These are phyloP conservation scores for Sugiyamaella floridensis DNA, from an alignment of 805 yeast genomes.

Conservation along the genomic window DNA sequence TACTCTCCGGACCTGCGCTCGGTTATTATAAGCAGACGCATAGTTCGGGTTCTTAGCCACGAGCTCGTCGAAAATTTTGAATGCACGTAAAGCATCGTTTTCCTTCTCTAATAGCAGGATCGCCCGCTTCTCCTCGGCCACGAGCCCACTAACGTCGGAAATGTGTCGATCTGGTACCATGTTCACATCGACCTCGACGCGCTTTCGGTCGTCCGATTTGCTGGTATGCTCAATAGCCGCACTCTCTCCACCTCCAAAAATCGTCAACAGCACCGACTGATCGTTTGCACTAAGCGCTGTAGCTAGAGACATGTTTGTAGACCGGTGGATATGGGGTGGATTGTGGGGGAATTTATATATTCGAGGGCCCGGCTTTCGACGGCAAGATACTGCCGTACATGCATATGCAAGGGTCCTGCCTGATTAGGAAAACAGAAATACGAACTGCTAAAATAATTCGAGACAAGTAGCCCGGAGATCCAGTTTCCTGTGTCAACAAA, in stretches of 20 bases:
- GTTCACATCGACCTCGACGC: slow-evolving; percentile 16
- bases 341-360: background rate
- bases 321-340: background rate
- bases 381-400: background rate
- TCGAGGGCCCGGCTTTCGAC: background rate
- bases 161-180: slow-evolving; percentile 24
- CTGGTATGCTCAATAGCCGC: slow-evolving; percentile 8
- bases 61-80: slow-evolving; percentile 17
- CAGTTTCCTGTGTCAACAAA: too few relatives aligned
- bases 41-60: slow-evolving; percentile 24
- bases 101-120: slow-evolving; percentile 14
- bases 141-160: slow-evolving; percentile 15
- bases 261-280: slow-evolving; percentile 10
- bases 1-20: slow-evolving; percentile 26
- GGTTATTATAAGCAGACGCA: slow-evolving; percentile 31
- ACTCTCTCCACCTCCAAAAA: slow-evolving; percentile 12
- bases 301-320: slow-evolving; percentile 8
- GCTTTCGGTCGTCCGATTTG: background rate
- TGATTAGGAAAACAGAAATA: background rate
- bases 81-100: slow-evolving; percentile 12
- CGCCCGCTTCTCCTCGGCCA: slow-evolving; percentile 20
- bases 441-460: too few relatives aligned
- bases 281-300: slow-evolving; percentile 11
- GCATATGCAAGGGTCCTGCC: background rate
- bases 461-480: too few relatives aligned